Evolutionary conservation across 768 basidiomycete species (phyloP).

Genomic region (Boletus subparvulus): DNA sequence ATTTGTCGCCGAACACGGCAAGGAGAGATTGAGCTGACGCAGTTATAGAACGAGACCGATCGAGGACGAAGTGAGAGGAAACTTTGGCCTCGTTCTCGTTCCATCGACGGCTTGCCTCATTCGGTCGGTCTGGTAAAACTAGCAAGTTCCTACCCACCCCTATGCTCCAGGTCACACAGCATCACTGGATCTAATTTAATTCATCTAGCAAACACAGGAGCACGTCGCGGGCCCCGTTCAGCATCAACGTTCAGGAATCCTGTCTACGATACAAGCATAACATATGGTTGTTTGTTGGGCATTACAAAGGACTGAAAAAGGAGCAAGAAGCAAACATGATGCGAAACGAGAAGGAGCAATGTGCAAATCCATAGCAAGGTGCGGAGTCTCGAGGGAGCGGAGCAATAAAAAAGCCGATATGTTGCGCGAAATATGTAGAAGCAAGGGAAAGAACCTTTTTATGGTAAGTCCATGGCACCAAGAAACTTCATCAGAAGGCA

Average conservation of each 20-base stretch:
- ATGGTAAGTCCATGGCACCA: slow-evolving; percentile 23
- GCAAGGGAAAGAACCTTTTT: slow-evolving; percentile 6
- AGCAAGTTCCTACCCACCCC: too few species aligned
- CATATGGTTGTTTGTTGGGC: slow-evolving; percentile 17
- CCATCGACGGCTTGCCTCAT: too few species aligned
- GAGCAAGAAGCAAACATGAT: slow-evolving; percentile 13
- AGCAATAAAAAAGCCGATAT: slow-evolving; percentile 18
- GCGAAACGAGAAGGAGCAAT: slow-evolving; percentile 19
- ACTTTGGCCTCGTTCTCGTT: too few species aligned
- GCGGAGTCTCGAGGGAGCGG: slow-evolving; percentile 13
- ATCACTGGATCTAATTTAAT: not conserved
- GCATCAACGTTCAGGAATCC: slow-evolving; percentile 7
- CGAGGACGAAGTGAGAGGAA: too few species aligned
- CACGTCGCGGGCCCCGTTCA: not conserved
- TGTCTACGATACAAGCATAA: slow-evolving; percentile 33
- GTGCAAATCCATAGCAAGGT: slow-evolving; percentile 31
- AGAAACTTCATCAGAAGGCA: slow-evolving; percentile 23
- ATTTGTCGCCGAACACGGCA: too few species aligned
- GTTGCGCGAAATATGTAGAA: slow-evolving; percentile 15
- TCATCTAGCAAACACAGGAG: not conserved
- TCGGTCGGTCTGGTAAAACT: too few species aligned
- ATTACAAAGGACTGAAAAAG: slow-evolving; percentile 21
- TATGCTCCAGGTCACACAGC: too few species aligned
- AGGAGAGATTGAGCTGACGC: too few species aligned
- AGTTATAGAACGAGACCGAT: too few species aligned